Percentiles rank a stretch among this genome's conserved stretches.
phyloP scores from a whole-genome alignment of 164 flowering plant species.

The Nymphaea thermarum region DNA sequence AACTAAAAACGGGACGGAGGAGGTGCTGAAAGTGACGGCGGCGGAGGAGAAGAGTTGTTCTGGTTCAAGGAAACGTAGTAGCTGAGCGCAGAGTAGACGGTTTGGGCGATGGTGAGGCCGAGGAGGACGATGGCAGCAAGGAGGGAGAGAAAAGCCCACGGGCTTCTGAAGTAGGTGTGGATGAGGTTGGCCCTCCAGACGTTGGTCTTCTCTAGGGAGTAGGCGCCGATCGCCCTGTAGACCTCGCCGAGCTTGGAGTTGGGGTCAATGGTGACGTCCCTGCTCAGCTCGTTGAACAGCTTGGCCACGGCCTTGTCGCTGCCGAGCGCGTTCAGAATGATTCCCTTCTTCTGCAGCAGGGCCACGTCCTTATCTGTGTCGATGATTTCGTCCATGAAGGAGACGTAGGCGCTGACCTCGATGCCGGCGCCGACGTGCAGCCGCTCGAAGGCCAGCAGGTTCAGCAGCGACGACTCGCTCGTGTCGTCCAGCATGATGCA shows the following conservation, averaged over 20 bases:
- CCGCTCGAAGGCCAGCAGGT: slow-evolving; percentile 51
- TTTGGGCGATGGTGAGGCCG: not conserved
- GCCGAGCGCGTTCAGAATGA: slow-evolving; percentile 37
- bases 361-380: slow-evolving; percentile 34
- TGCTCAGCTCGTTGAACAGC: slow-evolving; percentile 37
- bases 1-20: too few species aligned
- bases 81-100: not conserved
- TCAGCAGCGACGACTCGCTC: slow-evolving; percentile 30
- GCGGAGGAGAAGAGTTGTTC: too few species aligned
- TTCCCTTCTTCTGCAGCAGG: slow-evolving; percentile 25
- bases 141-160: slow-evolving; percentile 45
- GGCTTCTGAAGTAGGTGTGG: slow-evolving; percentile 43
- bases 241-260: slow-evolving; percentile 19
- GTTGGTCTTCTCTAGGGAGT: slow-evolving; percentile 31
- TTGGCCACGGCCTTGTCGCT: slow-evolving; percentile 48
- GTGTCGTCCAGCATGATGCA: slow-evolving; percentile 30
- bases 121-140: not conserved
- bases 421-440: slow-evolving; percentile 39
- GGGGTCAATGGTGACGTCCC: slow-evolving; percentile 33
- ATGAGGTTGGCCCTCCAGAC: slow-evolving; percentile 41
- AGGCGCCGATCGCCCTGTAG: slow-evolving; percentile 20
- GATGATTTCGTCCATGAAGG: slow-evolving; percentile 50
- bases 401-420: slow-evolving; percentile 33
- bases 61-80: too few species aligned
- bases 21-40: too few species aligned